Evolutionary conservation across 768 basidiomycete genomes (phyloP).

Genomic region (Cubamyces sp.): DNA sequence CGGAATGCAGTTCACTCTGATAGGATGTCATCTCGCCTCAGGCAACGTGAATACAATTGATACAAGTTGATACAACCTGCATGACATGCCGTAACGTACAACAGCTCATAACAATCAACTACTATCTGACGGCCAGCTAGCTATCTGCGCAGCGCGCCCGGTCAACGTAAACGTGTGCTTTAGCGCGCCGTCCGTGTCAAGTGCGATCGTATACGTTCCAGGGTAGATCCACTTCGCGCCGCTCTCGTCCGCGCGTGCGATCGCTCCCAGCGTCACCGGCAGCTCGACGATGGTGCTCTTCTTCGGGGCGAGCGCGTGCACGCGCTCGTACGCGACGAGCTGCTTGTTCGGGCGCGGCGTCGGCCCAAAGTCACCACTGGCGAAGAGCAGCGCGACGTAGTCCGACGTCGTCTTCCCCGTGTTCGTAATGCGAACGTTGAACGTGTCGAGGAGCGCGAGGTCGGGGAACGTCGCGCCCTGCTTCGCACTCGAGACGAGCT

Average conservation of each 20-base stretch:
- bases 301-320: constrained; percentile 39
- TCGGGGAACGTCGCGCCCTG: constrained; percentile 39
- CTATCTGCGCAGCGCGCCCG: constrained; percentile 46
- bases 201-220: constrained; percentile 46
- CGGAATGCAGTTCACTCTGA: too few species aligned
- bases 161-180: constrained; percentile 48
- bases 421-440: constrained; percentile 53
- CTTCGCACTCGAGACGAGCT: constrained; percentile 38
- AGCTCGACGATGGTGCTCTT: constrained; percentile 39
- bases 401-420: constrained; percentile 53
- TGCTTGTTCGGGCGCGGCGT: constrained; percentile 55
- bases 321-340: constrained; percentile 53
- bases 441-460: constrained; percentile 51
- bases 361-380: constrained; percentile 51
- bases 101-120: background rate
- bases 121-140: constrained; percentile 40
- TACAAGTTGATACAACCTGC: too few species aligned
- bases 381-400: constrained; percentile 58
- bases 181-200: constrained; percentile 47
- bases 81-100: background rate
- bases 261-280: constrained; percentile 49
- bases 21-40: too few species aligned
- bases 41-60: too few species aligned
- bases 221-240: constrained; percentile 51
- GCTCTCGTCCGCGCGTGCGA: constrained; percentile 50